Evolutionary conservation across 768 basidiomycete species (phyloP).

Genomic region (Pulveroboletus sp.): DNA sequence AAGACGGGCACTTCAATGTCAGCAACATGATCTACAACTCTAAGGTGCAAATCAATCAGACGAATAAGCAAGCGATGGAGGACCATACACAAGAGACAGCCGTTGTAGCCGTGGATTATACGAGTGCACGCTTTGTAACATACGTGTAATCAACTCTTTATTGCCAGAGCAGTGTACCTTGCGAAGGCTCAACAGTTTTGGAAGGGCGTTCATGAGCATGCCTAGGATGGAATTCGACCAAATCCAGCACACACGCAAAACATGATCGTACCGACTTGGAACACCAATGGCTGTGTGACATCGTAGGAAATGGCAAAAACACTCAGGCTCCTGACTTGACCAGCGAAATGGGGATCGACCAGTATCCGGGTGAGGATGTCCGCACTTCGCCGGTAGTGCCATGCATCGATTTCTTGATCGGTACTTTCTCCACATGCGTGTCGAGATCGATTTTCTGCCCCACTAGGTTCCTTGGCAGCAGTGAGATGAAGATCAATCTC

Average conservation of each 20-base stretch:
- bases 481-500: slow-evolving; percentile 62
- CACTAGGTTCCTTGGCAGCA: slow-evolving; percentile 25
- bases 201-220: slow-evolving; percentile 66
- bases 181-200: slow-evolving; percentile 54
- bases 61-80: not conserved
- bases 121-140: slow-evolving; percentile 50
- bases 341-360: slow-evolving; percentile 53
- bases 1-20: slow-evolving; percentile 48
- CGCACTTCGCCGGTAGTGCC: slow-evolving; percentile 57
- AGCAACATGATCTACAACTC: slow-evolving; percentile 36
- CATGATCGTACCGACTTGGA: slow-evolving; percentile 51
- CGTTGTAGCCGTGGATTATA: slow-evolving; percentile 50
- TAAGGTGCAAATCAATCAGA: slow-evolving; percentile 3
- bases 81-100: slow-evolving; percentile 49
- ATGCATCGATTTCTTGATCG: slow-evolving; percentile 38
- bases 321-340: slow-evolving; percentile 51
- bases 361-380: slow-evolving; percentile 68
- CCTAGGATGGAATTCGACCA: slow-evolving; percentile 32
- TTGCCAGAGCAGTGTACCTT: slow-evolving; percentile 59
- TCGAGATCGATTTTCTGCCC: slow-evolving; percentile 13
- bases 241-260: not conserved
- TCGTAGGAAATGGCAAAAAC: slow-evolving; percentile 52
- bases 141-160: slow-evolving; percentile 46
- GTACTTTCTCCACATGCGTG: slow-evolving; percentile 6
- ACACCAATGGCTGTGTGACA: slow-evolving; percentile 48